A percentile compares a stretch with the other conserved stretches of the same genome.
These are phyloP conservation scores for Neurospora sp. DNA, from an alignment of 495 filamentous ascomycete genomes.

Conservation along the genomic window DNA sequence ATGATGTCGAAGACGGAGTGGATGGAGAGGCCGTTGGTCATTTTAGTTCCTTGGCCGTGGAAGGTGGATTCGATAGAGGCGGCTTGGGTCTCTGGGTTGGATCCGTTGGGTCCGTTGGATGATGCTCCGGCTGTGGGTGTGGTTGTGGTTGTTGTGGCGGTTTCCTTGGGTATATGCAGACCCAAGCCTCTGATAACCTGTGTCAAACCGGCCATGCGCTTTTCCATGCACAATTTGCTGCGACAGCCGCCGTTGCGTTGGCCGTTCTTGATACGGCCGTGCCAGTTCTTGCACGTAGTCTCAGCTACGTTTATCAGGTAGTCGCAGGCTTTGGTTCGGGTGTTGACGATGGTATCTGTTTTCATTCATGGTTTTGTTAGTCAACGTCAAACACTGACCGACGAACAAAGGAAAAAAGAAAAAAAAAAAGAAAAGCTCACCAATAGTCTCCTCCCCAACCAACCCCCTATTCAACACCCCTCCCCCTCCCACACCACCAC, in stretches of 20 bases:
- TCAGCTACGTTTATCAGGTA: background rate
- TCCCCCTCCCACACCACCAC: background rate
- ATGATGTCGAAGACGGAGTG: background rate
- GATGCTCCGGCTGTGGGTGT: background rate
- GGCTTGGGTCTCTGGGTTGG: background rate
- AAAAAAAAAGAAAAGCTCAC: background rate
- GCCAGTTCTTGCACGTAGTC: background rate
- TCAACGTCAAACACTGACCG: background rate
- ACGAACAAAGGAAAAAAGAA: background rate
- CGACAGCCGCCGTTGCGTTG: background rate
- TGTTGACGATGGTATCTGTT: conserved; percentile 1
- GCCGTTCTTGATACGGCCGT: background rate
- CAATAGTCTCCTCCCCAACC: conserved; percentile 1
- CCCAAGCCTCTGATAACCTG: background rate
- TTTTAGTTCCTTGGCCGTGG: background rate
- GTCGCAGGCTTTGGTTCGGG: background rate
- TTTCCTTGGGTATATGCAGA: background rate
- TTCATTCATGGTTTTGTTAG: background rate
- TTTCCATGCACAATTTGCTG: background rate
- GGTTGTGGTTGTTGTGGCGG: background rate
- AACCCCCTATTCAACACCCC: background rate
- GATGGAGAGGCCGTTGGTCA: background rate
- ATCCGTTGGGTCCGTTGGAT: background rate
- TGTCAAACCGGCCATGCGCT: background rate
- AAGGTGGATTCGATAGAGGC: background rate